Evolutionary conservation across 495 filamentous ascomycete genomes (phyloP), one percentile per base, ranked within the genome.

Genomic region (Staphylotrichum longicolle): DNA sequence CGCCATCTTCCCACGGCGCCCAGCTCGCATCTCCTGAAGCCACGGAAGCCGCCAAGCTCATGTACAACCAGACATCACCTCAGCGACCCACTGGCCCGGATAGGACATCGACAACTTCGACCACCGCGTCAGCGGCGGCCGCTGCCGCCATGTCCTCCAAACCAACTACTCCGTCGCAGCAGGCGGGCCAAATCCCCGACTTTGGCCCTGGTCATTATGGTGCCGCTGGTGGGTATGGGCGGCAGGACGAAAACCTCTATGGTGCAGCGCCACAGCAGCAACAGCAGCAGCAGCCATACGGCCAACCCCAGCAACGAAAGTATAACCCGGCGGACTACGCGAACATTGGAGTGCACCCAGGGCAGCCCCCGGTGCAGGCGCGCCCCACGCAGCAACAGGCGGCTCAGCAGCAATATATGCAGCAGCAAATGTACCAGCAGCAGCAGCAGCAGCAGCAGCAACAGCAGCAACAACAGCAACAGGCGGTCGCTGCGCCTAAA

Each of bases 261-360:
- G 74, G 78, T 33, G 64, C 75, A 51, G 75, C 77, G 47, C 76
- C 77, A 63, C 80, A 78, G 58, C 80, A 69, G 64, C 71, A 74
- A 53, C 73, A 78, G 58, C 80, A 69, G 64, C 71, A 74, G 54
- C 73, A 78, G 8, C 81, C 78, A 56, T 80, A 78, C 64, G 66
- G 65, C 15, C 62, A 68, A 33, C 80, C 82, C n/a, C 75, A 79
- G 47, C 64, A 89, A 64, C 80, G 83, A 27, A 83, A 81, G 63
- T 91, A 93, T 70, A 86, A 92, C 70, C 89, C 89, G 42, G 79
- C 83, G 37, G 85, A 83, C 54, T 93, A 92, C 72, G 86, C 83
- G 58, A 78, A 84, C 54, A 84, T 90, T 45, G 77, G 74, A 61
- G 77, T 72, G 46, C 77, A 78, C 54, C 74, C 80, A 12, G 66